Evolutionary conservation across 164 flowering plant species (phyloP), one percentile per base, ranked within the genome.

Genomic region (Magnolia kwangsiensis): DNA sequence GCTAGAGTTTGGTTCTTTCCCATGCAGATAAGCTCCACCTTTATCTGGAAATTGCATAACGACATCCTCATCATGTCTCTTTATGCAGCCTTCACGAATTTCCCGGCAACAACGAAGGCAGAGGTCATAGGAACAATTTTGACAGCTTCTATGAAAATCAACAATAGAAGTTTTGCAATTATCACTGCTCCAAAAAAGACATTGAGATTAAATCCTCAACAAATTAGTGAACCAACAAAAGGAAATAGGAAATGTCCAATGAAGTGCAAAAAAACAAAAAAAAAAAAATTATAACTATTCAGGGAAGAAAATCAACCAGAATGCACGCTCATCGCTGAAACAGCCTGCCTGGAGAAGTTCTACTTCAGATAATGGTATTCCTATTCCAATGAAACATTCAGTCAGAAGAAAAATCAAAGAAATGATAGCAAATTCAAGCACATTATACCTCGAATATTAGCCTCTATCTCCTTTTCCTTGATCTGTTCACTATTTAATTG

Each of bases 61-160:
- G 27, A 84, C 84, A 20, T 76, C 87, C 68, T 80, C 77, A 0
- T 59, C 68, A 51, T 77, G 80, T 29, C 83, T 85, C 72, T 71
- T 82, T 50, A 86, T 74, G 51, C 75, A 29, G 13, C 87, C 89
- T 55, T 81, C 83, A 45, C 91, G 89, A 24, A 91, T 76, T 77
- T 90, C 92, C 10, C 78, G 82, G 68, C 92, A 91, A 72, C 94
- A 91, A n/a, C 23, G 59, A 59, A 91, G 88, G 80, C 96, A 91
- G 10, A 91, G 86, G 23, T 91, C 94, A 85, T 80, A 88, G 0
- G 73, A 76, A 78, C 96, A 91, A 4, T 76, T 80, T 24, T 82
- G 72, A 77, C 96, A 91, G 81, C 85, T 86, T 80, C 94, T 84
- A 67, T 87, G 89, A 16, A 80, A 83, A 74, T 89, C 94, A 80